Evolutionary conservation across 768 basidiomycete genomes (phyloP), one percentile per base, ranked within the genome.

Genomic region (Agaricus sinodeliciosus): DNA sequence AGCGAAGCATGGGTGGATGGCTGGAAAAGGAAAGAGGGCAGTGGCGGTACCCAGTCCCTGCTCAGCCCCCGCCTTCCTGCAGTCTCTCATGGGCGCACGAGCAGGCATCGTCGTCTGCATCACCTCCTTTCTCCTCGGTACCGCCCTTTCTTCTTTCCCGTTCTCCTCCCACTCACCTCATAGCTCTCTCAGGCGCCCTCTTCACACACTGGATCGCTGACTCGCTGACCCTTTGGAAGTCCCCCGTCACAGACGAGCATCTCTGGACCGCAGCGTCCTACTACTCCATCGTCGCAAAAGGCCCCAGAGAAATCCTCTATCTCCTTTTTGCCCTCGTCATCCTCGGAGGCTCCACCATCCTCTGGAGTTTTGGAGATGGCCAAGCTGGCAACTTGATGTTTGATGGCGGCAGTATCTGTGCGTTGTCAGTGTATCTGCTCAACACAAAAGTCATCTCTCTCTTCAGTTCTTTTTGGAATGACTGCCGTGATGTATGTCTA

Each of bases 171-270:
- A 44, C 8, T 34, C 16, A 16, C 34, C 22, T 3, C 3, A 1
- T 22, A 22, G 36, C 55, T 57, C 27, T 25, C 39, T 12, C 65
- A 91, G 90, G 90, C 47, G 72, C 85, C 43, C 74, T 93, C 4
- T 90, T 90, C 65, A 91, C 89, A 34, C 86, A 93, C 64, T 93
- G 90, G 90, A 91, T 90, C 57, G 90, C 90, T n/a, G 90, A 93
- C 73, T 91, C 89, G 1, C 72, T 90, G 48, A 93, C 90, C 31
- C 75, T 93, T 37, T 93, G 90, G 90, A 90, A 88, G 71, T 81
- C 87, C 11, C 89, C 90, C 40, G 77, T 85, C 60, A 91, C 87
- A n/a, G 89, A 93, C 60, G 82, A 83, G 57, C 81, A 87, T 58
- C 75, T 93, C 11, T 90, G 87, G 85, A 85, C 82, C 7, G 84